These are phyloP conservation scores for Senna siamea DNA, from an alignment of 306 rosid genomes.

Conservation along the genomic window DNA sequence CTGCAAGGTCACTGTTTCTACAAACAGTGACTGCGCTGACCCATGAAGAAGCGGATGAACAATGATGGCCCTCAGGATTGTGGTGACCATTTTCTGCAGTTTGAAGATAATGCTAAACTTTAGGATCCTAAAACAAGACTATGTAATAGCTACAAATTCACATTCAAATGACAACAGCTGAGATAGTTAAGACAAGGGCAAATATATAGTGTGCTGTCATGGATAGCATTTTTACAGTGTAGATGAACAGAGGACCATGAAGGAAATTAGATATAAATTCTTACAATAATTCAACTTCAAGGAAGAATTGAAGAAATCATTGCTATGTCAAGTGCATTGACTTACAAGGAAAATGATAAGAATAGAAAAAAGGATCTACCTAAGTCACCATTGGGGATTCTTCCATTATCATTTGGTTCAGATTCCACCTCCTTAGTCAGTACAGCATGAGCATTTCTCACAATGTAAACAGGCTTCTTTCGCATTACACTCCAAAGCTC, in stretches of 20 bases:
- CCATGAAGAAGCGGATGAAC: constrained; percentile 73
- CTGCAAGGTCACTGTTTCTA: constrained; percentile 88
- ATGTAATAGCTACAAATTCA: constrained; percentile 23
- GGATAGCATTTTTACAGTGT: not conserved
- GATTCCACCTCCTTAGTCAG: constrained; percentile 45
- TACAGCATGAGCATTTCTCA: constrained; percentile 77
- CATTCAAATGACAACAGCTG: not conserved
- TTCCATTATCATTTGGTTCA: constrained; percentile 51
- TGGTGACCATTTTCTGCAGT: constrained; percentile 67
- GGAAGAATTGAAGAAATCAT: constrained; percentile 16
- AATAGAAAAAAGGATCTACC: constrained; percentile 50
- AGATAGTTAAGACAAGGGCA: not conserved
- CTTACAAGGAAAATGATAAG: not conserved
- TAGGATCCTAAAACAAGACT: constrained; percentile 30
- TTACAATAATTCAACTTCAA: constrained; percentile 7
- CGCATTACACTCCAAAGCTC: constrained; percentile 74
- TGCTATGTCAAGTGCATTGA: not conserved
- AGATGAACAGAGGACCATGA: not conserved
- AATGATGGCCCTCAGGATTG: constrained; percentile 43
- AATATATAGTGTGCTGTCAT: not conserved
- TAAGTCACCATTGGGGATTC: constrained; percentile 65
- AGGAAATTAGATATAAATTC: not conserved
- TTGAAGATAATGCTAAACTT: constrained; percentile 35
- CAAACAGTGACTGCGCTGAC: constrained; percentile 80
- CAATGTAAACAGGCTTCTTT: constrained; percentile 82